Percentiles rank a stretch among this genome's conserved stretches.
These are phyloP conservation scores for Ascochyta koolunga DNA, from an alignment of 2,329 filamentous ascomycete genomes.

Conservation along the genomic window DNA sequence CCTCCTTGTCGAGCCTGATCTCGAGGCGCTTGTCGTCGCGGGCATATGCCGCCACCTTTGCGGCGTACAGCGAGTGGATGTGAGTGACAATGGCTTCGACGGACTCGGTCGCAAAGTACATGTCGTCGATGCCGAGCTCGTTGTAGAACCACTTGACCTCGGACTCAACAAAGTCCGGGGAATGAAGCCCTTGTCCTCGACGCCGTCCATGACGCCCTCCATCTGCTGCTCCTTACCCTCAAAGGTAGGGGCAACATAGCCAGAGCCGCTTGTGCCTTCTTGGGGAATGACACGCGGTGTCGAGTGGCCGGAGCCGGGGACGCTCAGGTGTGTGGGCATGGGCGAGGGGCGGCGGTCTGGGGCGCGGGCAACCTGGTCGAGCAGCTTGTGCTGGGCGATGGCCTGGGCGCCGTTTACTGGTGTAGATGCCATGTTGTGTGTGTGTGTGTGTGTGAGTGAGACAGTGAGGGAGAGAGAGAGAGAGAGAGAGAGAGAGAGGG, in stretches of 20 bases:
- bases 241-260: conserved; percentile 94
- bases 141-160: conserved; percentile 98
- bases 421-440: conserved; percentile 40
- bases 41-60: conserved; percentile 92
- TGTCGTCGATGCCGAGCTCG: conserved; percentile 95
- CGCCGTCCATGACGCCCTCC: conserved; percentile 78
- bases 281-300: conserved; percentile 78
- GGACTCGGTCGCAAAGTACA: conserved; percentile 93
- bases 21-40: conserved; percentile 93
- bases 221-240: conserved; percentile 92
- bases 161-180: conserved; percentile 77
- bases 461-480: too few species aligned
- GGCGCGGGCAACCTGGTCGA: conserved; percentile 60
- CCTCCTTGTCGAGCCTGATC: conserved; percentile 95
- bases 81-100: conserved; percentile 88
- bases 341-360: conserved; percentile 76
- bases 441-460: conserved; percentile 16
- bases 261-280: conserved; percentile 76
- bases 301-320: conserved; percentile 63
- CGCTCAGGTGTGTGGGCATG: conserved; percentile 82
- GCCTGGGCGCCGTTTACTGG: conserved; percentile 37
- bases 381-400: conserved; percentile 59
- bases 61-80: conserved; percentile 94
- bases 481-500: too few species aligned
- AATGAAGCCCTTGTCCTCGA: conserved; percentile 83